phyloP scores from a whole-genome alignment of 2,329 filamentous ascomycete genomes.

The Ophiostoma triangulosporum region DNA sequence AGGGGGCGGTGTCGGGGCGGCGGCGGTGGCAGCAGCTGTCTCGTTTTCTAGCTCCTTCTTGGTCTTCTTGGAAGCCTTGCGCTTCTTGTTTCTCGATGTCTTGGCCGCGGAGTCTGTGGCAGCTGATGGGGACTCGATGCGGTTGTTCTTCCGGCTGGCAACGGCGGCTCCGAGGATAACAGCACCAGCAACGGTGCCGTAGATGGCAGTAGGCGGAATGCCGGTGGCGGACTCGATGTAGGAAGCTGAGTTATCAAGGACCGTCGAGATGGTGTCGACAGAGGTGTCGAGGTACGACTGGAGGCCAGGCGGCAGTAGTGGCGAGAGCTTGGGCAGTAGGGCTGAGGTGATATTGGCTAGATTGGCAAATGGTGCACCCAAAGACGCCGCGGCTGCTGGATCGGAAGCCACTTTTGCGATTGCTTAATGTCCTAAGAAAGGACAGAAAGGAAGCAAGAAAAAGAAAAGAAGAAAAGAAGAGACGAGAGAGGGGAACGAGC shows the following conservation, averaged over 20 bases:
- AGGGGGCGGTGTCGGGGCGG: background rate
- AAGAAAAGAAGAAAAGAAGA: background rate
- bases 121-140: background rate
- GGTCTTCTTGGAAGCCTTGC: conserved; percentile 12
- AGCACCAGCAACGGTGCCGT: conserved; percentile 35
- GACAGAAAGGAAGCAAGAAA: conserved; percentile 16
- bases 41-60: background rate
- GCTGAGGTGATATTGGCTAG: conserved; percentile 42
- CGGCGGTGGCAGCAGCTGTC: background rate
- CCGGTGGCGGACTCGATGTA: conserved; percentile 38
- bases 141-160: conserved; percentile 7
- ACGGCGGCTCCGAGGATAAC: conserved; percentile 33
- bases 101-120: background rate
- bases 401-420: conserved; percentile 49
- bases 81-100: conserved; percentile 13
- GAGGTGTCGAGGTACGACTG: conserved; percentile 46
- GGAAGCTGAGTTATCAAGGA: conserved; percentile 35
- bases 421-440: conserved; percentile 22
- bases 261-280: conserved; percentile 34
- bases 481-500: background rate
- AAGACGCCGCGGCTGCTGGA: conserved; percentile 44
- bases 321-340: conserved; percentile 22
- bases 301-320: conserved; percentile 23
- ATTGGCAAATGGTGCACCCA: conserved; percentile 39
- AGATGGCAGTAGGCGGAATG: conserved; percentile 34